phyloP scores from a whole-genome alignment of 306 rosid genomes.

The Datisca glomerata region DNA sequence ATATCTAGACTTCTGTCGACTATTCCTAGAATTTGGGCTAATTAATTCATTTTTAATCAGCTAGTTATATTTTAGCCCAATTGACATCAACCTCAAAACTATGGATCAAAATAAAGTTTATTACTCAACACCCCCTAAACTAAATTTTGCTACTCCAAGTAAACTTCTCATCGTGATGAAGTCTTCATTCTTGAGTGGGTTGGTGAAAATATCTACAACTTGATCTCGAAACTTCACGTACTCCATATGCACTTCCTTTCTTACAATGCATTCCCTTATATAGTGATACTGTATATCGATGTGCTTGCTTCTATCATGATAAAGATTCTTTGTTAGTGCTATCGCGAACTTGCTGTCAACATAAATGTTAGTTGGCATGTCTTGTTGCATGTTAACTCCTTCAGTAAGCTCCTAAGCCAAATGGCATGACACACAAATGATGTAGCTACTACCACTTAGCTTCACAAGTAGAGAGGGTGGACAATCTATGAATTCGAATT shows the following conservation, averaged over 20 bases:
- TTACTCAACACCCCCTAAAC: not conserved
- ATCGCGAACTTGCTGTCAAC: conserved; percentile 2
- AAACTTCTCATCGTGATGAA: not conserved
- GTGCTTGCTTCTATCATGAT: conserved; percentile 3
- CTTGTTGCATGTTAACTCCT: not conserved
- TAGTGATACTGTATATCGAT: not conserved
- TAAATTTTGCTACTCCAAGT: not conserved
- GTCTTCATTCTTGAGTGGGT: conserved; percentile 1
- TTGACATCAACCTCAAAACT: too few relatives aligned
- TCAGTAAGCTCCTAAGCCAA: not conserved
- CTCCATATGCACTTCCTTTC: not conserved
- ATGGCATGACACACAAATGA: not conserved
- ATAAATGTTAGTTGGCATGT: not conserved
- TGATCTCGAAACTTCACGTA: conserved; percentile 1
- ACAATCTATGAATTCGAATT: too few relatives aligned
- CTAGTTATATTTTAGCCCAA: too few relatives aligned
- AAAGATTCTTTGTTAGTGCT: not conserved
- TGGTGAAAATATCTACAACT: conserved; percentile 6
- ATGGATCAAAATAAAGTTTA: too few relatives aligned
- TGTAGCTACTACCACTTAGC: not conserved
- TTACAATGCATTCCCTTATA: not conserved
- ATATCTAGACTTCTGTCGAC: too few relatives aligned
- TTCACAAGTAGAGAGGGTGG: too few relatives aligned
- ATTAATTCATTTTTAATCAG: too few relatives aligned
- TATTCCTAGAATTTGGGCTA: too few relatives aligned